A percentile compares a stretch with the other conserved stretches of the same genome.
These are phyloP conservation scores for Actinidia polygama DNA, from an alignment of 179 eudicot genomes.

Conservation along the genomic window DNA sequence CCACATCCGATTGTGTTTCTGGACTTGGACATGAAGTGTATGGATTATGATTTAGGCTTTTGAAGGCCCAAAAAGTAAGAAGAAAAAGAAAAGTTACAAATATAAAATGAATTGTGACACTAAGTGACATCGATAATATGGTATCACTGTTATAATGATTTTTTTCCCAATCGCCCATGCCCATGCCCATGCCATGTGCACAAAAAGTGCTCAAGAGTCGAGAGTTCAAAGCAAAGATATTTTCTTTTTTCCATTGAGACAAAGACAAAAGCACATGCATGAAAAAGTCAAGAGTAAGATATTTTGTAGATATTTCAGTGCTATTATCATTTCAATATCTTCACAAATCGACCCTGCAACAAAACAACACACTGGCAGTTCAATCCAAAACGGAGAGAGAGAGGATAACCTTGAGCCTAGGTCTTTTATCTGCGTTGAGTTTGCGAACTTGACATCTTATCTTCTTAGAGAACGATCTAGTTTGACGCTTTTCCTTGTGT, in stretches of 20 bases:
- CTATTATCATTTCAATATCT: conserved; percentile 35
- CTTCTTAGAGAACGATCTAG: conserved; percentile 52
- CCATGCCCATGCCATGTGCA: not conserved
- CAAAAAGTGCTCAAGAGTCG: not conserved
- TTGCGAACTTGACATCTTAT: conserved; percentile 67
- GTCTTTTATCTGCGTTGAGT: conserved; percentile 62
- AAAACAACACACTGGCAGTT: not conserved
- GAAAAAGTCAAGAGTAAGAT: conserved; percentile 2
- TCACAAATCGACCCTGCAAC: conserved; percentile 60
- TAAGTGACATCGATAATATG: too few relatives aligned
- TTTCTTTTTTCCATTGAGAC: conserved; percentile 1
- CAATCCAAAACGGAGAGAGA: not conserved
- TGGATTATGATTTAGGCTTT: too few relatives aligned
- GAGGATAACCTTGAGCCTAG: conserved; percentile 50
- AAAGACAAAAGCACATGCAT: not conserved
- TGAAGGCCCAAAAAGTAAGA: too few relatives aligned
- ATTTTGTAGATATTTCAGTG: conserved; percentile 30
- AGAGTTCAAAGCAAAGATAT: not conserved
- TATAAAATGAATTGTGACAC: too few relatives aligned
- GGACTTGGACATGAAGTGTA: too few relatives aligned
- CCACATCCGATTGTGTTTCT: too few relatives aligned
- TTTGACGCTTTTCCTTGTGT: conserved; percentile 59
- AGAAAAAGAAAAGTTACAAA: too few relatives aligned
- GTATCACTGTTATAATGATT: too few relatives aligned
- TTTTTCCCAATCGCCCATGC: too few relatives aligned